Evolutionary conservation across 495 filamentous ascomycete species (phyloP).

Genomic region (Bryoglossum gracile): DNA sequence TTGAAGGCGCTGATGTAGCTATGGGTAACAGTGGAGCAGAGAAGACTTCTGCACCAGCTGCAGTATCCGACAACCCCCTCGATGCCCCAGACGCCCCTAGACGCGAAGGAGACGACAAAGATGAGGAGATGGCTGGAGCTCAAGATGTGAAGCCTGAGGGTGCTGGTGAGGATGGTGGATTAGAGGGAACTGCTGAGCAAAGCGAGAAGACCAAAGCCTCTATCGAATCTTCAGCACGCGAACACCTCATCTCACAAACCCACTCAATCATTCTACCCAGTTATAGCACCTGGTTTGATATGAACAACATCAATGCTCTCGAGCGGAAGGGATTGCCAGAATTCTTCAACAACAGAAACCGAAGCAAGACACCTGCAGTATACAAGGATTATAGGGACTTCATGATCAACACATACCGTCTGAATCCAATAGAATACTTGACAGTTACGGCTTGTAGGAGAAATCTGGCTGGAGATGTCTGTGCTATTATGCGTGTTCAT

Average conservation of each 20-base stretch:
- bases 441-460: constrained; percentile 96
- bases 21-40: constrained; percentile 42
- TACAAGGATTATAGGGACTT: constrained; percentile 99
- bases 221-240: constrained; percentile 74
- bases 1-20: constrained; percentile 38
- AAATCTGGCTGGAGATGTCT: constrained; percentile 95
- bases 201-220: constrained; percentile 57
- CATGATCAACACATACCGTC: constrained; percentile 97
- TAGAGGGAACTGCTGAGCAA: constrained; percentile 34
- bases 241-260: constrained; percentile 85
- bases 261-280: constrained; percentile 92
- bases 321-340: constrained; percentile 90
- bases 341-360: constrained; percentile 96
- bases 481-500: constrained; percentile 97
- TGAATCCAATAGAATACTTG: constrained; percentile 92
- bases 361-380: constrained; percentile 94
- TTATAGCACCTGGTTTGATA: constrained; percentile 97
- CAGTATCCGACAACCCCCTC: constrained; percentile 70
- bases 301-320: constrained; percentile 80
- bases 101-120: constrained; percentile 61
- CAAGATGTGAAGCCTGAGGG: constrained; percentile 34
- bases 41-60: constrained; percentile 36
- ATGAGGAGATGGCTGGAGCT: constrained; percentile 81
- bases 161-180: constrained; percentile 28
- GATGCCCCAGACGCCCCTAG: constrained; percentile 77